Conservation (phyloP, 176 grass and related monocot genomes). For the Triticum monococcum region DNA sequence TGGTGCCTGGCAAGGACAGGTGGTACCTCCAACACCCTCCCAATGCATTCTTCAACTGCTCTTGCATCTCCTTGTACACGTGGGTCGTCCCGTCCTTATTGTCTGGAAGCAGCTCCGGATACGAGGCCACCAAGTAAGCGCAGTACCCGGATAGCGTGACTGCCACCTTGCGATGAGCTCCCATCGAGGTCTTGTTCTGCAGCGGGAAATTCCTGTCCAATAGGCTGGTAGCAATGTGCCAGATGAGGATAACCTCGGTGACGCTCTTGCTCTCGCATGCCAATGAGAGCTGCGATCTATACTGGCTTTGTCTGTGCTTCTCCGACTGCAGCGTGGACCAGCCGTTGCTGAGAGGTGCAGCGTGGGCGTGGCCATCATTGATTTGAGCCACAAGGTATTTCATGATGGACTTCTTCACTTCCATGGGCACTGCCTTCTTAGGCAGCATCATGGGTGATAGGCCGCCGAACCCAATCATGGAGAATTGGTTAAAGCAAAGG, state of each 20-base stretch:
- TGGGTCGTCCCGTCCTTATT: not conserved
- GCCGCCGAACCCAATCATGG: not conserved
- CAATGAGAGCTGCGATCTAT: not conserved
- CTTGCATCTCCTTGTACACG: not conserved
- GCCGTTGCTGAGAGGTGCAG: not conserved
- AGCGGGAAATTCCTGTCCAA: not conserved
- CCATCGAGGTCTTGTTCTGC: not conserved
- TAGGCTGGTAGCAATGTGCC: conserved; percentile 8
- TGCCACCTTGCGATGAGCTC: not conserved
- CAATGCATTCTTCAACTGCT: not conserved
- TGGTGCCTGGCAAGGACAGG: not conserved
- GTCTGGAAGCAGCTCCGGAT: not conserved
- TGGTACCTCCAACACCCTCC: not conserved
- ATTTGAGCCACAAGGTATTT: fast-evolving
- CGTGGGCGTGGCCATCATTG: too few relatives aligned
- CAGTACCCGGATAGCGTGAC: not conserved
- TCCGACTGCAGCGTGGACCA: not conserved
- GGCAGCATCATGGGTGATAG: not conserved
- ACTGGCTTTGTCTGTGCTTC: not conserved
- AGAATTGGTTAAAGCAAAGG: not conserved
- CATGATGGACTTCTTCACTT: not conserved
- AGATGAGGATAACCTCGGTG: not conserved
- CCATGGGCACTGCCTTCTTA: not conserved
- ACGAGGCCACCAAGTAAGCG: not conserved
- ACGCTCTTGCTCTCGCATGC: not conserved